A percentile compares a stretch with the other conserved stretches of the same genome.
These are phyloP conservation scores for Ilyonectria mors-panacis DNA, from an alignment of 2,329 filamentous ascomycete species.

Conservation along the genomic window DNA sequence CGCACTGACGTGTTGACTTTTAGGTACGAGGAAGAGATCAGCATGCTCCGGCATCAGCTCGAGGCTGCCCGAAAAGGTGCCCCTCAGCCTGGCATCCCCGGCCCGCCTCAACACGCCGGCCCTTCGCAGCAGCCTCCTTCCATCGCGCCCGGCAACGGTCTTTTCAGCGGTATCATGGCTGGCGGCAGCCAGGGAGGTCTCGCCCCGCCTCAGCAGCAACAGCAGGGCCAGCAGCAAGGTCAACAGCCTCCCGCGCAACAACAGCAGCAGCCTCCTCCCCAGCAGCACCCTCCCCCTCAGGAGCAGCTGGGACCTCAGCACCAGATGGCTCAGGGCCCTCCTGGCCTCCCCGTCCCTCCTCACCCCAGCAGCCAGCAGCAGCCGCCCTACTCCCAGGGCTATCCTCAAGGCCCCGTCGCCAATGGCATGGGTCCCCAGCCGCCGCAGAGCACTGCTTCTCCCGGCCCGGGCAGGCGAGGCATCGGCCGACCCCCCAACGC, in stretches of 20 bases:
- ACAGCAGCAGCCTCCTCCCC: conserved; percentile 51
- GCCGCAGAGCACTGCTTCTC: conserved; percentile 87
- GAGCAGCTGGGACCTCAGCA: conserved; percentile 70
- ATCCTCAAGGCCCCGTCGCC: conserved; percentile 70
- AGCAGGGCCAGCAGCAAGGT: conserved; percentile 69
- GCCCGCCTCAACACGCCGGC: conserved; percentile 81
- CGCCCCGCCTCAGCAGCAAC: conserved; percentile 80
- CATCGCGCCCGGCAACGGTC: conserved; percentile 90
- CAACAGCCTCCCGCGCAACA: conserved; percentile 69
- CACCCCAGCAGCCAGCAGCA: conserved; percentile 76
- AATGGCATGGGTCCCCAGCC: conserved; percentile 86
- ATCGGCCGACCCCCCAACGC: conserved; percentile 75
- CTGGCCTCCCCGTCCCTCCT: conserved; percentile 72
- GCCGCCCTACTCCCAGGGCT: conserved; percentile 80
- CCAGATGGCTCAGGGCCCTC: conserved; percentile 81
- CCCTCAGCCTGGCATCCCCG: conserved; percentile 72
- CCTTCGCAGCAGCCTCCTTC: conserved; percentile 89
- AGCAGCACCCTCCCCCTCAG: conserved; percentile 75
- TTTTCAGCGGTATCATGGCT: conserved; percentile 97
- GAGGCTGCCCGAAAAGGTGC: conserved; percentile 78
- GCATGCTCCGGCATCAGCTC: conserved; percentile 88
- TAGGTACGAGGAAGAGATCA: conserved; percentile 95
- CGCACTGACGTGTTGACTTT: conserved; percentile 21
- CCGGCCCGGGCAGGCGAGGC: conserved; percentile 83
- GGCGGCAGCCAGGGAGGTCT: conserved; percentile 88